These are phyloP conservation scores for Termitomyces sp. DNA, from an alignment of 768 basidiomycete species.

Conservation along the genomic window DNA sequence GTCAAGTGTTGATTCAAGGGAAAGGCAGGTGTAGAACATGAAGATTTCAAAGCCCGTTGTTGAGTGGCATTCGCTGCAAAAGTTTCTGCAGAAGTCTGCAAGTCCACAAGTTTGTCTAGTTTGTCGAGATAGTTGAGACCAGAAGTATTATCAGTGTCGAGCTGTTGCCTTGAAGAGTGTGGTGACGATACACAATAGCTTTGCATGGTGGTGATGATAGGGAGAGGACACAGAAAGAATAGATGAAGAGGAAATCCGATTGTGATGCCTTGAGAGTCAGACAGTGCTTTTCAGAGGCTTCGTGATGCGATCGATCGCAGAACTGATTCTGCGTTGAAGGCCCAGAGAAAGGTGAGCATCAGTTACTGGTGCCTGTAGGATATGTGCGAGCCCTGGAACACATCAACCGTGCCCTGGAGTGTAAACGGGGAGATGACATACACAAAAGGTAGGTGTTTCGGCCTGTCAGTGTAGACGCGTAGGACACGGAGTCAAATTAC, in stretches of 20 bases:
- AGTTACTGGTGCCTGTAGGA: constrained; percentile 8
- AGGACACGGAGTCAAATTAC: not conserved
- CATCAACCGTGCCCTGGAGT: constrained; percentile 2
- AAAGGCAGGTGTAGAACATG: constrained; percentile 1
- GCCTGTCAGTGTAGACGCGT: not conserved
- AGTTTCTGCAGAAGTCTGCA: constrained; percentile 1
- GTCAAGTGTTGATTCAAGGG: not conserved
- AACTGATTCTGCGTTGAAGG: not conserved
- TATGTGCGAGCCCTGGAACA: constrained; percentile 8
- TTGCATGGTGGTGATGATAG: constrained; percentile 1
- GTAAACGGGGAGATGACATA: not conserved
- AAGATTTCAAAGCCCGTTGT: not conserved
- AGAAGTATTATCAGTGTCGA: not conserved
- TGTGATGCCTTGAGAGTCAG: not conserved
- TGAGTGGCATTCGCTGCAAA: not conserved
- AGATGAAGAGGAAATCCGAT: not conserved
- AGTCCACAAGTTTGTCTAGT: constrained; percentile 9
- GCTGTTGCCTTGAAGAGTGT: not conserved
- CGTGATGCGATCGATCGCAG: constrained; percentile 6
- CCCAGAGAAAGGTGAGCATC: constrained; percentile 5
- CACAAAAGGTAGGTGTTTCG: not conserved
- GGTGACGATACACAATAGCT: not conserved
- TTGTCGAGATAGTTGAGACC: constrained; percentile 1
- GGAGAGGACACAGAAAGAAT: not conserved
- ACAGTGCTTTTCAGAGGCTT: constrained; percentile 4